These are phyloP conservation scores for Guadua angustifolia DNA, from an alignment of 176 grass and related monocot genomes.

Conservation along the genomic window DNA sequence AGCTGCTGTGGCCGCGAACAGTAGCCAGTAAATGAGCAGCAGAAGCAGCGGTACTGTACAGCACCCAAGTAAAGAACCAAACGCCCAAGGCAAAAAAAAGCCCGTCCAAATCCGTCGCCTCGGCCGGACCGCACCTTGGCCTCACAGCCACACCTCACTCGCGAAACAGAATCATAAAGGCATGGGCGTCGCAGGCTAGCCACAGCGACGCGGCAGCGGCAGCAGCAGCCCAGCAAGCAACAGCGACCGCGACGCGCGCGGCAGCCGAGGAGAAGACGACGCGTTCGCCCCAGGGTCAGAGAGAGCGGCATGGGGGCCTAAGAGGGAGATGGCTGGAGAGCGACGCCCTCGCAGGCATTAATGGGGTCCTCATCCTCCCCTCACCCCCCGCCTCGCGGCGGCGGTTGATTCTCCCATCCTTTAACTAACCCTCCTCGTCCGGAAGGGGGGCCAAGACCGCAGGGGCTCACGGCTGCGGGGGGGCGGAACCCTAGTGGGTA, in stretches of 20 bases:
- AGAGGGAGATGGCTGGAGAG: slow-evolving; percentile 59
- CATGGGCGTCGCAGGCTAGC: slow-evolving; percentile 47
- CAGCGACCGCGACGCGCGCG: slow-evolving; percentile 51
- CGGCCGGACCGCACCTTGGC: not conserved
- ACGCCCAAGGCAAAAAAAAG: slow-evolving; percentile 33
- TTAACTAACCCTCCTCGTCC: slow-evolving; percentile 22
- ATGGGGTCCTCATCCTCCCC: slow-evolving; percentile 9
- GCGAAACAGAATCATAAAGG: slow-evolving; percentile 42
- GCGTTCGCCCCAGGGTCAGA: slow-evolving; percentile 31
- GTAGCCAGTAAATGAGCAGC: slow-evolving; percentile 44
- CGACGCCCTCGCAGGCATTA: slow-evolving; percentile 59
- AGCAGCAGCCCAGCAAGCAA: slow-evolving; percentile 39
- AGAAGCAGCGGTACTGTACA: not conserved
- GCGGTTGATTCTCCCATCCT: slow-evolving; percentile 36
- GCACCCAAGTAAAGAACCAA: not conserved
- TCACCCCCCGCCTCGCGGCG: slow-evolving; percentile 21
- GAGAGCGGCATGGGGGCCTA: slow-evolving; percentile 50
- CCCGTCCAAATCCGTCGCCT: slow-evolving; percentile 34
- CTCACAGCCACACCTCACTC: not conserved
- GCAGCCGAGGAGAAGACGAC: slow-evolving; percentile 41
- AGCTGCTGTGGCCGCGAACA: slow-evolving; percentile 40
- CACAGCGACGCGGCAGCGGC: slow-evolving; percentile 52
- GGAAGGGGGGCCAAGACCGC: not conserved
- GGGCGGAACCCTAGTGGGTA: slow-evolving; percentile 22
- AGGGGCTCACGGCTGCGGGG: not conserved